Evolutionary conservation across 192 early-diverging fungal genomes (phyloP), one percentile per base, ranked within the genome.

Genomic region (Coemansia guatemalensis): DNA sequence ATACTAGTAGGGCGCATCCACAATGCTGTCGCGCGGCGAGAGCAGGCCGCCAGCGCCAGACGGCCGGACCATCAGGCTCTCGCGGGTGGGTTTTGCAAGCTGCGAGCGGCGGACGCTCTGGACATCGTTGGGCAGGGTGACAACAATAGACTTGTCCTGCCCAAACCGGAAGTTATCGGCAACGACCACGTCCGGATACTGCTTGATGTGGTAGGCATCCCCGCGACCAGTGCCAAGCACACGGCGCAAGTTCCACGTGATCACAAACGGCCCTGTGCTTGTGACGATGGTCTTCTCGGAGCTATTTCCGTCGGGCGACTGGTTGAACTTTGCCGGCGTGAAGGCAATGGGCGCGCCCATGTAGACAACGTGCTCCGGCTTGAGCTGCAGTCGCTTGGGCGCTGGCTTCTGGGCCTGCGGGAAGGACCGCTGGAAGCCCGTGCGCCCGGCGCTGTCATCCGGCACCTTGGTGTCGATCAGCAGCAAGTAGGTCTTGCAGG

Each of bases 161-260:
- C 93, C 93, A 71, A 85, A 95, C 73, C 88, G 80, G 74, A 98
- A 98, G 81, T 95, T 93, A 69, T 95, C 94, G 3, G 93, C 90
- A 8, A 96, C 93, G 20, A 98, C 88, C 11, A 80, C 67, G 41
- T 93, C 90, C 2, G 80, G 60, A 55, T 93, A 98, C 69, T 91
- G 84, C 74, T 94, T 95, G 76, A 98, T 95, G 12, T 85, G 83
- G 75, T 98, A 98, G 17, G 74, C 74, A 59, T 92, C 90, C 62
- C 88, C 83, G 3, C 85, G 79, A 35, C 91, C 87, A 8, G 90
- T 92, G 41, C 78, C 73, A 74, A 90, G 89, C n/a, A 91, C 90
- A 5, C 88, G 79, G 14, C 87, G 81, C 73, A 98, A 89, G 72
- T 90, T 95, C 95, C 95, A 98, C 12, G 90, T 89, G 52, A 98